phyloP scores from a whole-genome alignment of 2,329 filamentous ascomycete genomes.

The Lasiodiplodia citricola region DNA sequence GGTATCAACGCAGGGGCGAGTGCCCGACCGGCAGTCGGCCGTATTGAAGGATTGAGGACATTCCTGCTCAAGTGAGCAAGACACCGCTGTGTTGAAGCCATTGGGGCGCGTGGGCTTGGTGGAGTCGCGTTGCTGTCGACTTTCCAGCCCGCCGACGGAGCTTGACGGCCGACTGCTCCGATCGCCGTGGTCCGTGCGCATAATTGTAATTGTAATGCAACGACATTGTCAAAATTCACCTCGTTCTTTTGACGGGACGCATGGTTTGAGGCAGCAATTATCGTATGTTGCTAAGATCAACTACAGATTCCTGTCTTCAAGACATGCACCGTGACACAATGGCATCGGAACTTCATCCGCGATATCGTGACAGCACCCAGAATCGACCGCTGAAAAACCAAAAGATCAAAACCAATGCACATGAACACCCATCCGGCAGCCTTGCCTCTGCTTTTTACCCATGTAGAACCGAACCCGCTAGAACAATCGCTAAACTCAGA shows the following conservation, averaged over 20 bases:
- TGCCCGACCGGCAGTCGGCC: not conserved
- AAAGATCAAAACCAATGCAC: not conserved
- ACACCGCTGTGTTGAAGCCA: constrained; percentile 43
- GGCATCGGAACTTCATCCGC: constrained; percentile 1
- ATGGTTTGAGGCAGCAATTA: not conserved
- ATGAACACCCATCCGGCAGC: constrained; percentile 15
- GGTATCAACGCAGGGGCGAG: constrained; percentile 29
- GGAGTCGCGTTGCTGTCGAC: constrained; percentile 18
- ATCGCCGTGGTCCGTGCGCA: not conserved
- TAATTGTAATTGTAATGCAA: not conserved
- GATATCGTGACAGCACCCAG: constrained; percentile 2
- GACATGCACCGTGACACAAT: not conserved
- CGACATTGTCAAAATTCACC: not conserved
- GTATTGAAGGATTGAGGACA: constrained; percentile 25
- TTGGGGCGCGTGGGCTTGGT: constrained; percentile 30
- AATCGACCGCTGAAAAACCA: not conserved
- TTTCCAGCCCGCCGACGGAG: constrained; percentile 19
- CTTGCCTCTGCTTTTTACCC: constrained; percentile 16
- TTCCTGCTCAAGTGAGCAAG: constrained; percentile 41
- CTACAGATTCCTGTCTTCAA: constrained; percentile 7
- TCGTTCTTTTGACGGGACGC: not conserved
- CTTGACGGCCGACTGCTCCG: constrained; percentile 16
- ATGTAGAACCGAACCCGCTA: not conserved
- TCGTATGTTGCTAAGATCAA: constrained; percentile 2
- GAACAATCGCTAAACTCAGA: constrained; percentile 5